These are phyloP conservation scores for Penicillium paradoxum DNA, from an alignment of 495 filamentous ascomycete species.

Conservation along the genomic window DNA sequence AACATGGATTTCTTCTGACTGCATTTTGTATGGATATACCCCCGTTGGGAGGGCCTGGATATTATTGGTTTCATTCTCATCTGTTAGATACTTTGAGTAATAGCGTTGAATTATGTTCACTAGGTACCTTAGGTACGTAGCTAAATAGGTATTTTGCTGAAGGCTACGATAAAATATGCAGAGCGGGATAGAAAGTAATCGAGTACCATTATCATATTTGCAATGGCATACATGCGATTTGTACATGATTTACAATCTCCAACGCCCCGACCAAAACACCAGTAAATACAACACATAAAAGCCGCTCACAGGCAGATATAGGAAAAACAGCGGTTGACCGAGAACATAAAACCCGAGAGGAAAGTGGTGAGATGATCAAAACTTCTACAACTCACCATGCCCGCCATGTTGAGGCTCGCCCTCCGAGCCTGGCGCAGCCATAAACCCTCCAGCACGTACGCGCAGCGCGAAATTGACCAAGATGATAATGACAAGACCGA, in stretches of 20 bases:
- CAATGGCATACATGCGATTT: slow-evolving; percentile 4
- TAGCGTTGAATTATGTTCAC: no score
- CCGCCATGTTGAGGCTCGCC: slow-evolving; percentile 4
- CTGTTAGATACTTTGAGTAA: not conserved
- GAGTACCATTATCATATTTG: slow-evolving; percentile 4
- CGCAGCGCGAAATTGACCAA: slow-evolving; percentile 65
- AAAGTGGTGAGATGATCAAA: not conserved
- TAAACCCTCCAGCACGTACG: slow-evolving; percentile 32
- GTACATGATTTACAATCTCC: slow-evolving; percentile 3
- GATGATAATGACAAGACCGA: slow-evolving; percentile 65
- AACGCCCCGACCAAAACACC: slow-evolving; percentile 4
- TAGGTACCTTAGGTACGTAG: no score
- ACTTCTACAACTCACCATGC: slow-evolving; percentile 16
- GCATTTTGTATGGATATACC: no score
- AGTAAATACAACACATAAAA: slow-evolving; percentile 1
- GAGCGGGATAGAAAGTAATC: not conserved
- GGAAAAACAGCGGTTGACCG: not conserved
- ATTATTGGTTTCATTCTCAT: not conserved
- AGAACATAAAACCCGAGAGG: no score
- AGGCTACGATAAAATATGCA: no score
- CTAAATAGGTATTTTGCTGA: no score
- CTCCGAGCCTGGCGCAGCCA: slow-evolving; percentile 12
- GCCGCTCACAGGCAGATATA: not conserved
- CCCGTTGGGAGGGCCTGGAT: no score
- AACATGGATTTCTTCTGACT: no score